Evolutionary conservation across 2,329 filamentous ascomycete genomes (phyloP).

Genomic region (Sporothrix brunneoviolacea): DNA sequence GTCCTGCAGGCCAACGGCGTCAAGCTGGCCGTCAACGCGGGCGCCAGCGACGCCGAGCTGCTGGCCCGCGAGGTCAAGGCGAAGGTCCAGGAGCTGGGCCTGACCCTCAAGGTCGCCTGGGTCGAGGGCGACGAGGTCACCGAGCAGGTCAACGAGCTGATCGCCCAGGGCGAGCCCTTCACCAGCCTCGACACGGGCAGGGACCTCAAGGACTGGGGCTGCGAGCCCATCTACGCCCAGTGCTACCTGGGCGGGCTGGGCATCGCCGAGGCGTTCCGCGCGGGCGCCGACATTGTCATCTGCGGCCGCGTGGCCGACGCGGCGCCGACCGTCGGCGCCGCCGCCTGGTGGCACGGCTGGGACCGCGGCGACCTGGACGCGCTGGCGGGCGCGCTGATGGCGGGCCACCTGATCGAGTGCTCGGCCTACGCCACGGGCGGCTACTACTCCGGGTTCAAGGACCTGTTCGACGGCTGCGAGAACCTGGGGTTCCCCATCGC

Average conservation of each 20-base stretch:
- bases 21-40: conserved; percentile 29
- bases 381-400: conserved; percentile 36
- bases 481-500: conserved; percentile 43
- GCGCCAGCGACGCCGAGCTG: conserved; percentile 24
- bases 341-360: conserved; percentile 44
- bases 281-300: conserved; percentile 32
- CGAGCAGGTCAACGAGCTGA: conserved; percentile 15
- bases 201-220: conserved; percentile 15
- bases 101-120: conserved; percentile 27
- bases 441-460: conserved; percentile 41
- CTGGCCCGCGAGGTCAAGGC: conserved; percentile 16
- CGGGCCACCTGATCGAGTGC: conserved; percentile 39
- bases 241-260: conserved; percentile 37
- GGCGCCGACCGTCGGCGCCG: conserved; percentile 38
- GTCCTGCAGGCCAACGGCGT: conserved; percentile 23
- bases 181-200: conserved; percentile 16
- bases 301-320: conserved; percentile 34
- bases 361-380: conserved; percentile 33
- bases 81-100: conserved; percentile 19
- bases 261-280: conserved; percentile 28
- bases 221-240: conserved; percentile 15
- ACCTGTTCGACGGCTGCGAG: conserved; percentile 34
- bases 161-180: conserved; percentile 17
- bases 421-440: conserved; percentile 39
- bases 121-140: conserved; percentile 28